These are phyloP conservation scores for Candida corydali DNA, from an alignment of 805 yeast genomes.

Conservation along the genomic window DNA sequence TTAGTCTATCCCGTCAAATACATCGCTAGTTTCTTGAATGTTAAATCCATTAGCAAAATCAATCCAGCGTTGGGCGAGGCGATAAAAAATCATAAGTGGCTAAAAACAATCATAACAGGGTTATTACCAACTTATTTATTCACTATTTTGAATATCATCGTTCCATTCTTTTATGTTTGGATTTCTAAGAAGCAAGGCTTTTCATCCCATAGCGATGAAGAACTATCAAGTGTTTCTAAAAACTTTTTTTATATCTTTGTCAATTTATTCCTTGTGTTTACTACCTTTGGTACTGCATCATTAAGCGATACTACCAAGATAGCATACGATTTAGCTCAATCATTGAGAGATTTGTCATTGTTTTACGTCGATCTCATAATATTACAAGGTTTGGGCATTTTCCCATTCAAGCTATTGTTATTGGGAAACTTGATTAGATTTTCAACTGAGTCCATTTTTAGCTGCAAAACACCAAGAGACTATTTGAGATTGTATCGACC, in stretches of 20 bases:
- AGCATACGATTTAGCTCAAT: constrained; percentile 81
- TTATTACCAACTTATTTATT: constrained; percentile 87
- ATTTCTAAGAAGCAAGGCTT: constrained; percentile 82
- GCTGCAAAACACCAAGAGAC: constrained; percentile 83
- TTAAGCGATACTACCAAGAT: constrained; percentile 85
- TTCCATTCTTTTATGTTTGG: constrained; percentile 85
- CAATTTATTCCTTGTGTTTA: constrained; percentile 88
- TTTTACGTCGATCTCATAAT: constrained; percentile 87
- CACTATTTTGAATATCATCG: constrained; percentile 73
- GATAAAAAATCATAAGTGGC: constrained; percentile 62
- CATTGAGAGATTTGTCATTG: constrained; percentile 71
- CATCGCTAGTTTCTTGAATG: constrained; percentile 75
- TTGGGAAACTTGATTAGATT: constrained; percentile 74
- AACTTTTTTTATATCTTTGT: constrained; percentile 94
- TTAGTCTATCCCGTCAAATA: constrained; percentile 82
- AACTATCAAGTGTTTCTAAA: constrained; percentile 81
- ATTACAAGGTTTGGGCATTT: constrained; percentile 81
- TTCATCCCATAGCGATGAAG: constrained; percentile 90
- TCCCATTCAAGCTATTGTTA: constrained; percentile 81
- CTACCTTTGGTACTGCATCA: constrained; percentile 89
- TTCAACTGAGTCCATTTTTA: constrained; percentile 49
- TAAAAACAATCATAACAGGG: constrained; percentile 78
- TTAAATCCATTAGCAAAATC: constrained; percentile 70
- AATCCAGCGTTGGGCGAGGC: constrained; percentile 80
- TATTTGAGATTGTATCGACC: constrained; percentile 74